Percentiles rank a stretch among this genome's conserved stretches.
These are phyloP conservation scores for Bryoglossum gracile DNA, from an alignment of 495 filamentous ascomycete species.

Conservation along the genomic window DNA sequence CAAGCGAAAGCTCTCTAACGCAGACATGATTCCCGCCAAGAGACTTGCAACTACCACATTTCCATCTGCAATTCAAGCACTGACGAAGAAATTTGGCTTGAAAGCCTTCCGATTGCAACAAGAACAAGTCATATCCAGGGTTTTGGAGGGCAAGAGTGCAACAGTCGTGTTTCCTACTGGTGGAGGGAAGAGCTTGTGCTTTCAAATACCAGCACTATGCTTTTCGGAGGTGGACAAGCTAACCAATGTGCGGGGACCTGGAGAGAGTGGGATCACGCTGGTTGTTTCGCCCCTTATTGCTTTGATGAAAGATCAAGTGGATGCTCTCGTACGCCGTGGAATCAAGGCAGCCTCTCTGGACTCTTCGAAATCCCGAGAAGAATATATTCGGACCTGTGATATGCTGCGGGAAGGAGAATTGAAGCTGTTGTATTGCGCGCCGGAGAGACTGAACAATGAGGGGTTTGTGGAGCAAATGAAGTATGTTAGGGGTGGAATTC, in stretches of 20 bases:
- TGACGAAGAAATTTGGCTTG: conserved; percentile 41
- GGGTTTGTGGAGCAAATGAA: conserved; percentile 49
- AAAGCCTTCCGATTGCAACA: conserved; percentile 45
- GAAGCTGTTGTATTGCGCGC: conserved; percentile 50
- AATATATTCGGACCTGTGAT: conserved; percentile 37
- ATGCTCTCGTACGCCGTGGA: conserved; percentile 39
- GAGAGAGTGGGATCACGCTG: conserved; percentile 38
- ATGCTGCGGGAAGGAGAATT: conserved; percentile 37
- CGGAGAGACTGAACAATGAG: conserved; percentile 52
- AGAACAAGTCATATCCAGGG: conserved; percentile 40
- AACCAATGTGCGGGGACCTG: conserved; percentile 15
- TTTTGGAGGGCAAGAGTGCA: conserved; percentile 42
- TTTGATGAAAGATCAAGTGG: conserved; percentile 54
- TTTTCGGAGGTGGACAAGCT: conserved; percentile 41
- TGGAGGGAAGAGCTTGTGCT: conserved; percentile 51
- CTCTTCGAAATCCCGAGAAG: conserved; percentile 42
- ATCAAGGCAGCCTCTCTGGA: conserved; percentile 46
- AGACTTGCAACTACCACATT: conserved; percentile 13
- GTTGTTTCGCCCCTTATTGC: conserved; percentile 51
- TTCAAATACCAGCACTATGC: conserved; percentile 48
- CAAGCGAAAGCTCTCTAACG: background rate
- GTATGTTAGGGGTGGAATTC: conserved; percentile 41
- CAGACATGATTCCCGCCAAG: conserved; percentile 6
- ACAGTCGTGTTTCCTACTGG: conserved; percentile 53
- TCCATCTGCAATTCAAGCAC: conserved; percentile 25